Percentiles rank a stretch among this genome's conserved stretches.
phyloP scores from a whole-genome alignment of 2,329 filamentous ascomycete genomes.

The Aspergillus ustus region DNA sequence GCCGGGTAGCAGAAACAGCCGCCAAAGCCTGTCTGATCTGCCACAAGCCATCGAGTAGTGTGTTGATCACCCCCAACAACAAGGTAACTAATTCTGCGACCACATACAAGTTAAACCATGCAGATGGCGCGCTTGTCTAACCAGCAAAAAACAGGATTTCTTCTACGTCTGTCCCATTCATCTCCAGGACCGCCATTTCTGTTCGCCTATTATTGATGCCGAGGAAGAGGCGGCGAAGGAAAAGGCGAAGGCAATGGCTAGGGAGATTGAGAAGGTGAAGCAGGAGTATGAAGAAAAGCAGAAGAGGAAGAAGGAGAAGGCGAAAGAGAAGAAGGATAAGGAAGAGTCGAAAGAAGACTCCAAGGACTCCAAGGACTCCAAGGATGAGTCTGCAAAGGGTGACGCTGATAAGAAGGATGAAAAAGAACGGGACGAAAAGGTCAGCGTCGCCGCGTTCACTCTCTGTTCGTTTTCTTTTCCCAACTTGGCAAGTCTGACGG shows the following conservation, averaged over 20 bases:
- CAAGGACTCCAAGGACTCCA: conserved; percentile 54
- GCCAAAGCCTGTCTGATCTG: conserved; percentile 88
- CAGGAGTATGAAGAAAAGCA: conserved; percentile 75
- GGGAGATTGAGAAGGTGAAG: conserved; percentile 53
- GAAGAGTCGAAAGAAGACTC: conserved; percentile 52
- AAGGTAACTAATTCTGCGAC: conserved; percentile 63
- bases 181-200: conserved; percentile 82
- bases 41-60: conserved; percentile 84
- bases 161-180: conserved; percentile 90
- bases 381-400: conserved; percentile 44
- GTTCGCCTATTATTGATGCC: conserved; percentile 58
- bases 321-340: conserved; percentile 52
- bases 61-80: conserved; percentile 86
- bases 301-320: conserved; percentile 68
- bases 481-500: conserved; percentile 7
- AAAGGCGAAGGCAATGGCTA: conserved; percentile 49
- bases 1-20: conserved; percentile 82
- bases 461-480: conserved; percentile 6
- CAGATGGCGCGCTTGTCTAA: neutral
- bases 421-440: conserved; percentile 60
- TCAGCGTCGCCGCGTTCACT: conserved; percentile 27
- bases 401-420: conserved; percentile 47
- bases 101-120: neutral
- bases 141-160: conserved; percentile 66
- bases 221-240: conserved; percentile 48